phyloP scores from a whole-genome alignment of 139 green algal species.

The Chlorella sp. region DNA sequence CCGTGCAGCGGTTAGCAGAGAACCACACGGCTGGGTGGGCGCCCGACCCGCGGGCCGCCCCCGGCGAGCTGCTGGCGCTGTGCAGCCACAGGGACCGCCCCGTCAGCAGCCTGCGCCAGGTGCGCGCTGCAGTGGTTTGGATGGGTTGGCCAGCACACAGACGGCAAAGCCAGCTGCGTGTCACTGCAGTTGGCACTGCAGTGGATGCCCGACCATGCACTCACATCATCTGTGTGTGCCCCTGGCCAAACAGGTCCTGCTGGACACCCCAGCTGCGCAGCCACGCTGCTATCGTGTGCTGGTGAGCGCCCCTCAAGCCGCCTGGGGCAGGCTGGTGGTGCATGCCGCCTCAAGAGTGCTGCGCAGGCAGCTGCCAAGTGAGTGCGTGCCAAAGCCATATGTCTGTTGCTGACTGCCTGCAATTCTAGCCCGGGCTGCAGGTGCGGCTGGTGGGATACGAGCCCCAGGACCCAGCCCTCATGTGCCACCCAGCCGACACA shows the following conservation, averaged over 20 bases:
- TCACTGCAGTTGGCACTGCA: too few relatives aligned
- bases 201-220: too few relatives aligned
- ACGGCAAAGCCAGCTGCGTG: too few relatives aligned
- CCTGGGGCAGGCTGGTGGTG: too few relatives aligned
- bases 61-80: conserved; percentile 6
- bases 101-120: conserved; percentile 35
- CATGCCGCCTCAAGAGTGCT: too few relatives aligned
- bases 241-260: not conserved
- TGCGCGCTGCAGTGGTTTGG: not conserved
- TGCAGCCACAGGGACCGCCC: conserved; percentile 19
- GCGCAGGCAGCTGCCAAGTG: too few relatives aligned
- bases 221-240: too few relatives aligned
- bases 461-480: conserved; percentile 16
- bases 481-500: conserved; percentile 12
- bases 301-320: not conserved
- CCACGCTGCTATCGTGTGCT: conserved; percentile 40
- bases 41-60: not conserved
- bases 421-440: too few relatives aligned
- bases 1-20: not conserved
- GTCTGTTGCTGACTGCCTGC: too few relatives aligned
- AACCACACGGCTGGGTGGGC: conserved; percentile 39
- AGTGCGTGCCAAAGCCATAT: too few relatives aligned
- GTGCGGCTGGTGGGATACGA: conserved; percentile 34
- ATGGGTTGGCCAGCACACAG: too few relatives aligned
- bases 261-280: not conserved